phyloP scores from a whole-genome alignment of 805 yeast genomes.

The Saccharomycopsis sp. region DNA sequence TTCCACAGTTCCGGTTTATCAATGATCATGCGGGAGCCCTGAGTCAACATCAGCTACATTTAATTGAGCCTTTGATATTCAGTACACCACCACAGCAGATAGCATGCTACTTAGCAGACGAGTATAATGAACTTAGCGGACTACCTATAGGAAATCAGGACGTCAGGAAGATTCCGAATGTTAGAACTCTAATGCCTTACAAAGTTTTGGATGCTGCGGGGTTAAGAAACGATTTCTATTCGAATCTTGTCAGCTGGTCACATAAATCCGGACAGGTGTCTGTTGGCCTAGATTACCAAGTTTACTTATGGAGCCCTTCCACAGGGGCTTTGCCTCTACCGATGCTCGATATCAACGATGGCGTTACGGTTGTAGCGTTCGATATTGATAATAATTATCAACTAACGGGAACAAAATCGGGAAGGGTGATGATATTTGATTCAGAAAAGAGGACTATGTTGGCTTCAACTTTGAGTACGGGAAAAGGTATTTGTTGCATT shows the following conservation, averaged over 20 bases:
- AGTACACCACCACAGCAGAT: conserved; percentile 5
- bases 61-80: background rate
- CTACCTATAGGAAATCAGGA: conserved; percentile 4
- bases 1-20: background rate
- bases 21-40: background rate
- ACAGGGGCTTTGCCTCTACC: conserved; percentile 40
- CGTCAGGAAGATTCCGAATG: conserved; percentile 25
- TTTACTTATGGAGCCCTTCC: conserved; percentile 56
- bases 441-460: conserved; percentile 25
- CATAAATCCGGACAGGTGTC: conserved; percentile 41
- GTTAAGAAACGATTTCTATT: conserved; percentile 69
- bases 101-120: conserved; percentile 9
- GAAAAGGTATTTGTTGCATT: conserved; percentile 48
- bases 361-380: conserved; percentile 53
- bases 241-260: conserved; percentile 74
- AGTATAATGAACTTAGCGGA: background rate
- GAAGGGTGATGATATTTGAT: conserved; percentile 43
- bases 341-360: conserved; percentile 30
- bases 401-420: conserved; percentile 53
- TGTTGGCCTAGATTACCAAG: conserved; percentile 57
- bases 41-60: background rate
- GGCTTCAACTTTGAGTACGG: conserved; percentile 25
- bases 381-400: conserved; percentile 39
- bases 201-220: conserved; percentile 64
- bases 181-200: conserved; percentile 37